Percentiles rank a stretch among this genome's conserved stretches.
These are phyloP conservation scores for Vigna mungo DNA, from an alignment of 306 rosid species.

Conservation along the genomic window DNA sequence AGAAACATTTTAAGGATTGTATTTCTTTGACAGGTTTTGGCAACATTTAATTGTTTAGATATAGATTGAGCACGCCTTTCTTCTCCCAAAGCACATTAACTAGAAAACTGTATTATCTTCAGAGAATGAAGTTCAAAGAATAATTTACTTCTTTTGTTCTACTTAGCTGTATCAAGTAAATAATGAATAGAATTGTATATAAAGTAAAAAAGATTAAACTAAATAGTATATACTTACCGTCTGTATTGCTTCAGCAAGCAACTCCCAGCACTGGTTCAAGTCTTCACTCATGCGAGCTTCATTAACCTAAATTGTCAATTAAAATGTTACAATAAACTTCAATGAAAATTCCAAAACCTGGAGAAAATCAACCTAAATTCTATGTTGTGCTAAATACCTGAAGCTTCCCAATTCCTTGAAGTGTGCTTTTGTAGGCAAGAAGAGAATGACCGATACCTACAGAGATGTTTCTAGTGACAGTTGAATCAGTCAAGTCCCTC, in stretches of 20 bases:
- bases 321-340: slow-evolving; percentile 34
- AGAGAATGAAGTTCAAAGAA: not conserved
- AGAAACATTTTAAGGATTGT: slow-evolving; percentile 1
- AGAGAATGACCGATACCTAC: slow-evolving; percentile 90
- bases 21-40: not conserved
- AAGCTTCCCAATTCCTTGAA: slow-evolving; percentile 85
- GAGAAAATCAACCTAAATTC: no score
- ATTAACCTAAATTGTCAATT: slow-evolving; percentile 62
- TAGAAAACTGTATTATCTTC: slow-evolving; percentile 6
- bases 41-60: slow-evolving; percentile 1
- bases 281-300: slow-evolving; percentile 79
- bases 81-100: not conserved
- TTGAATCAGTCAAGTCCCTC: slow-evolving; percentile 96
- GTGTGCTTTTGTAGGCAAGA: slow-evolving; percentile 85
- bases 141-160: slow-evolving; percentile 24
- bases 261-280: slow-evolving; percentile 89
- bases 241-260: slow-evolving; percentile 96
- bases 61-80: slow-evolving; percentile 30
- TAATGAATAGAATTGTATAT: not conserved
- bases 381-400: slow-evolving; percentile 76
- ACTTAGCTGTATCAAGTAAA: slow-evolving; percentile 26
- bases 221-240: slow-evolving; percentile 62
- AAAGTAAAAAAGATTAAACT: slow-evolving; percentile 13
- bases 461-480: slow-evolving; percentile 89
- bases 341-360: not conserved